Percentiles rank a stretch among this genome's conserved stretches.
phyloP scores from a whole-genome alignment of 768 basidiomycete species.

The Nidula microcarpa region DNA sequence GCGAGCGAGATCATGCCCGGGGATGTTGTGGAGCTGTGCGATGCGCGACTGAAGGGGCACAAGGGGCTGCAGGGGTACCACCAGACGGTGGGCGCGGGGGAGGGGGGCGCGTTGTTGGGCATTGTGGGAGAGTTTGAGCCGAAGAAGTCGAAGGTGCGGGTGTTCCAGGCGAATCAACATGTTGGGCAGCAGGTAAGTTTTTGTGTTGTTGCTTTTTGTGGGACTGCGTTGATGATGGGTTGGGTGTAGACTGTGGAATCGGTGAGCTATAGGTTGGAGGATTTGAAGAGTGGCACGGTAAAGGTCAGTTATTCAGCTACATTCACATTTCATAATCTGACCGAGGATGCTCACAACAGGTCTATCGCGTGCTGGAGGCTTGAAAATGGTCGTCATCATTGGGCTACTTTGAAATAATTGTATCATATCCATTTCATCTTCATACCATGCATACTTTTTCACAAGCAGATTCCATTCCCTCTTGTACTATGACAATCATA shows the following conservation, averaged over 20 bases:
- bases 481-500: too few species aligned
- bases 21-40: slow-evolving; percentile 72
- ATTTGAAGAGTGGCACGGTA: slow-evolving; percentile 80
- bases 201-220: slow-evolving; percentile 6
- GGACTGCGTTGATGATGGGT: neutral
- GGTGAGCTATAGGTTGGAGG: slow-evolving; percentile 85
- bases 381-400: neutral
- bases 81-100: slow-evolving; percentile 43
- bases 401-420: neutral
- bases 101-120: slow-evolving; percentile 58
- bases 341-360: slow-evolving; percentile 13
- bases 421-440: too few species aligned
- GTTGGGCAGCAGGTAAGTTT: slow-evolving; percentile 73
- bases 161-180: slow-evolving; percentile 85
- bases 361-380: slow-evolving; percentile 38
- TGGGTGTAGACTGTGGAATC: slow-evolving; percentile 54
- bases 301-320: slow-evolving; percentile 46
- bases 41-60: slow-evolving; percentile 74
- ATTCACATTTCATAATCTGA: neutral
- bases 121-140: slow-evolving; percentile 79
- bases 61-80: slow-evolving; percentile 78
- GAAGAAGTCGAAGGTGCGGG: slow-evolving; percentile 83
- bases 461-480: too few species aligned
- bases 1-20: slow-evolving; percentile 83
- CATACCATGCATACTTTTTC: too few species aligned